Base-by-base conservation (phyloP, 148 eudicot species). In the Talinum fruticosum region DNA sequence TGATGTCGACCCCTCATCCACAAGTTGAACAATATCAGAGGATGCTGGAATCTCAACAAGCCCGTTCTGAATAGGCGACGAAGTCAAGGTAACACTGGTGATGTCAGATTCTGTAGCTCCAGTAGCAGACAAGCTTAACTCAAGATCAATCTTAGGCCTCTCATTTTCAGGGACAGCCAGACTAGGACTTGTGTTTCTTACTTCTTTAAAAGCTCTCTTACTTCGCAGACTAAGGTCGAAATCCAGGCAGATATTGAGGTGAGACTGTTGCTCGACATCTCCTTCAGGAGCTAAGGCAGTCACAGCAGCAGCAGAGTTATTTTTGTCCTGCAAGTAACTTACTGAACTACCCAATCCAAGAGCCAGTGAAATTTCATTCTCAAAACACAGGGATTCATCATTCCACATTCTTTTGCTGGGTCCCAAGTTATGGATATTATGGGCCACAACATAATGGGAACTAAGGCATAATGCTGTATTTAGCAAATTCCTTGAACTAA, bases 1-100 rank as follows among this genome's bases (percentile, higher is more conserved):
- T 23, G 96, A 91, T 32, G 90, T 86, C 68, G 96, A 88, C 7
- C 93, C 96, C 66, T 93, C 97, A 80, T 93, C 95, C 45, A 85
- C 86, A 32, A 80, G 81, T 61, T 87, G 88, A 54, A 78, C 57
- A 3, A 79, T 69, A 36, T 76, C 79, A 72, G 82, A 75, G 14
- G 72, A 23, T 30, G 71, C 74, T 23, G 45, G 74, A 59, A 76
- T 35, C 49, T 73, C 82, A 3, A 47, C 35, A 51, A n/a, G n/a
- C n/a, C 41, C 71, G 76, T 78, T 81, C 79, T 70, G 81, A 77
- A 75, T 64, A 23, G 86, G 77, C 12, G 80, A 66, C 13, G 85
- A 80, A 67, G 72, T 77, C 69, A 83, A 82, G 54, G 84, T 78
- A 26, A 84, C 67, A 64, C 86, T 83, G 7, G 97, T 88, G 66